phyloP scores from a whole-genome alignment of 192 early-diverging fungal species.

The Coemansia sp. region DNA sequence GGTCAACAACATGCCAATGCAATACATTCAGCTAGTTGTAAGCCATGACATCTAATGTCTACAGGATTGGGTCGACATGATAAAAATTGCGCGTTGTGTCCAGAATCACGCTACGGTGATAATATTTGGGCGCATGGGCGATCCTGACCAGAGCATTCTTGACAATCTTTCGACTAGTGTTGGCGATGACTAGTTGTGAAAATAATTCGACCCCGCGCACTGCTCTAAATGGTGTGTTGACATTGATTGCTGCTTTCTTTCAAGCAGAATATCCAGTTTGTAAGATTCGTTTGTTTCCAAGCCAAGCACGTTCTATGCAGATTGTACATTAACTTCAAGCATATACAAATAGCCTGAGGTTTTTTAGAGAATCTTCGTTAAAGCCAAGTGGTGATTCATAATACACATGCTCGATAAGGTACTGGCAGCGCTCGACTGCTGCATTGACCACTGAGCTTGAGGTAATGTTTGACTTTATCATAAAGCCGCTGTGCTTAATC shows the following conservation, averaged over 20 bases:
- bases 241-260: slow-evolving; percentile 51
- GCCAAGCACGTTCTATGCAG: slow-evolving; percentile 56
- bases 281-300: slow-evolving; percentile 71
- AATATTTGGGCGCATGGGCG: slow-evolving; percentile 59
- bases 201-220: slow-evolving; percentile 71
- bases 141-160: slow-evolving; percentile 59
- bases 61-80: slow-evolving; percentile 55
- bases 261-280: slow-evolving; percentile 58
- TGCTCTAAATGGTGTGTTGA: slow-evolving; percentile 65
- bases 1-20: slow-evolving; percentile 76
- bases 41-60: slow-evolving; percentile 67
- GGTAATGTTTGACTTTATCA: slow-evolving; percentile 62
- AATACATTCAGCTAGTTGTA: slow-evolving; percentile 76
- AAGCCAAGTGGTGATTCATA: slow-evolving; percentile 54
- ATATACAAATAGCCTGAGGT: slow-evolving; percentile 37
- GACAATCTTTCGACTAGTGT: slow-evolving; percentile 47
- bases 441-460: slow-evolving; percentile 58
- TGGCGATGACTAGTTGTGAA: slow-evolving; percentile 61
- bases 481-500: slow-evolving; percentile 55
- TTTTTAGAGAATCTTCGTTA: slow-evolving; percentile 45
- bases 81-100: slow-evolving; percentile 72
- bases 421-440: slow-evolving; percentile 58
- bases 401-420: slow-evolving; percentile 57
- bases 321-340: slow-evolving; percentile 52
- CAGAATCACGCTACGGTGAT: slow-evolving; percentile 68